Evolutionary conservation across 2,329 filamentous ascomycete species (phyloP).

Genomic region (Scortechinia acanthostroma): DNA sequence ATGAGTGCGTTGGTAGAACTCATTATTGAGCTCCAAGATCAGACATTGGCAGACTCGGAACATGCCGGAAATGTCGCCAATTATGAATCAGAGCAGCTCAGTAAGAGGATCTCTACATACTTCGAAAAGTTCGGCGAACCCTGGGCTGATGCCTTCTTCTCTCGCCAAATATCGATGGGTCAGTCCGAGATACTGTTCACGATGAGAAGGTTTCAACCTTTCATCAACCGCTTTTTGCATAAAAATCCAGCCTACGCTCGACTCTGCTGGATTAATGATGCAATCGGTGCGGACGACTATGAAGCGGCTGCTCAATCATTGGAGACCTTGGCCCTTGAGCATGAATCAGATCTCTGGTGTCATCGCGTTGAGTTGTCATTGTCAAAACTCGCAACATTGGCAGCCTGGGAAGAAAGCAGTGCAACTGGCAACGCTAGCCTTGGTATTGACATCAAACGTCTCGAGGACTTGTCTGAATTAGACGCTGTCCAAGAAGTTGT

Average conservation of each 20-base stretch:
- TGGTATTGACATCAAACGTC: not conserved
- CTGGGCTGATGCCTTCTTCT: slow-evolving; percentile 49
- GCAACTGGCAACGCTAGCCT: slow-evolving; percentile 6
- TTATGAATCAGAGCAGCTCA: slow-evolving; percentile 19
- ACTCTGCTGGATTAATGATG: slow-evolving; percentile 58
- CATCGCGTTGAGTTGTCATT: slow-evolving; percentile 56
- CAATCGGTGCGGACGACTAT: slow-evolving; percentile 42
- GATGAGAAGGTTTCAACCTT: slow-evolving; percentile 36
- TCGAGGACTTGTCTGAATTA: slow-evolving; percentile 13
- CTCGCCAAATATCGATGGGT: slow-evolving; percentile 38
- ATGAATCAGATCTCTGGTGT: slow-evolving; percentile 49
- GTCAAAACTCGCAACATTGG: slow-evolving; percentile 42
- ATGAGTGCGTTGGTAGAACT: slow-evolving; percentile 46
- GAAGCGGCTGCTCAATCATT: slow-evolving; percentile 37
- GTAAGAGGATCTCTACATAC: slow-evolving; percentile 29
- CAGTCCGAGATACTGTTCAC: slow-evolving; percentile 34
- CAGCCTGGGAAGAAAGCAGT: slow-evolving; percentile 23
- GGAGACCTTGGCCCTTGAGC: slow-evolving; percentile 33
- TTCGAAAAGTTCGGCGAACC: slow-evolving; percentile 33
- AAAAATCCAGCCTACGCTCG: slow-evolving; percentile 34
- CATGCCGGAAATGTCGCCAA: not conserved
- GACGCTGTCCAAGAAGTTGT: slow-evolving; percentile 44
- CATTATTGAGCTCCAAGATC: slow-evolving; percentile 13
- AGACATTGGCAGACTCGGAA: slow-evolving; percentile 13
- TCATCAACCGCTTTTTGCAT: slow-evolving; percentile 46